phyloP scores from a whole-genome alignment of 2,329 filamentous ascomycete species.

The Hyphodiscus sp. region DNA sequence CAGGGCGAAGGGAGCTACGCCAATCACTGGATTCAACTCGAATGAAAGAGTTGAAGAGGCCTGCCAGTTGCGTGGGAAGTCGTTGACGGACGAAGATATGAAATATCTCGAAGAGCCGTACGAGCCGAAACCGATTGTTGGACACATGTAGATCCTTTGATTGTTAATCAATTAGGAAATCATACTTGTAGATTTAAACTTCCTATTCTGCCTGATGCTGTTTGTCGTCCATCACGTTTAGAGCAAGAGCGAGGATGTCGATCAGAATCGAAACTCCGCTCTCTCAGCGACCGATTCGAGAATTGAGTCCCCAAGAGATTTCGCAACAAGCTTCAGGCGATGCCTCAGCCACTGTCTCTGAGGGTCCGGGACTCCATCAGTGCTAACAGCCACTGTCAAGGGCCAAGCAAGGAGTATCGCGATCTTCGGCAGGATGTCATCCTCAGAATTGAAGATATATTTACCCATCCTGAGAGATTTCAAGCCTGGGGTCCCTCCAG shows the following conservation, averaged over 20 bases:
- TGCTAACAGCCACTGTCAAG: conserved; percentile 34
- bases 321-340: conserved; percentile 56
- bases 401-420: conserved; percentile 5
- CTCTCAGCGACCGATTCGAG: background rate
- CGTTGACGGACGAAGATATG: conserved; percentile 42
- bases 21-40: conserved; percentile 44
- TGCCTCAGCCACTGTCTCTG: conserved; percentile 54
- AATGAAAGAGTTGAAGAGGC: conserved; percentile 46
- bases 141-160: conserved; percentile 16
- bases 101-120: conserved; percentile 47
- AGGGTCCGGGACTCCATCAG: conserved; percentile 67
- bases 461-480: background rate
- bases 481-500: background rate
- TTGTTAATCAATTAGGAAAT: background rate
- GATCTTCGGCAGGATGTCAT: conserved; percentile 1
- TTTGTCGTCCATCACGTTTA: background rate
- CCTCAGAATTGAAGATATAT: background rate
- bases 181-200: too few species aligned
- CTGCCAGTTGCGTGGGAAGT: conserved; percentile 31
- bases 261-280: conserved; percentile 1
- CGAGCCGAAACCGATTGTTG: conserved; percentile 33
- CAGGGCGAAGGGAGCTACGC: conserved; percentile 36
- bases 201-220: background rate
- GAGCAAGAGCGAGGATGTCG: too few species aligned
- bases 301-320: background rate